Evolutionary conservation across 192 early-diverging fungal species (phyloP), one percentile per base, ranked within the genome.

Genomic region (Backusella mclennaniae): DNA sequence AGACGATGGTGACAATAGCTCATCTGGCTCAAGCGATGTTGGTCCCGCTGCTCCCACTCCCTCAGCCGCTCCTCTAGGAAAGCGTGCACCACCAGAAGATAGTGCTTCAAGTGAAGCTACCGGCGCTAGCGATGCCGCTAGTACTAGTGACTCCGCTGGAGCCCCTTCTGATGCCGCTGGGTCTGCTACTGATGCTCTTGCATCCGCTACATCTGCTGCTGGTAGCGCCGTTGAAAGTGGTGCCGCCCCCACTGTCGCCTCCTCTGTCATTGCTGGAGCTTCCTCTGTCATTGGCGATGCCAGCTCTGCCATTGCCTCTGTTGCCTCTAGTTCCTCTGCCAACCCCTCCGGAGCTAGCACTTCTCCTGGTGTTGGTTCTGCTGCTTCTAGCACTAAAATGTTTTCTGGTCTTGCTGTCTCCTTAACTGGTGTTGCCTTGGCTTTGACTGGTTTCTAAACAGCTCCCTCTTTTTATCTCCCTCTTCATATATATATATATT

Each of bases 371-470:
- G 69, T 23, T 7, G 12, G 3, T 11, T 71, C 76, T 41, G n/a
- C 68, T 26, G 68, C 36, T 21, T 29, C 67, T 35, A 53, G 23
- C 67, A 42, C 38, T 53, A 35, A 29, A 26, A n/a, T 67, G 31
- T 19, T 67, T 0, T 39, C 74, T 15, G 29, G 63, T 21, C n/a
- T 67, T 17, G 35, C 41, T 17, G 35, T 49, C 67, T 59, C 74
- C 42, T 33, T 41, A 17, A 41, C 42, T n/a, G 56, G 38, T 42
- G 63, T 14, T 67, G 41, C 31, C 17, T 67, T 38, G 42, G 63
- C 66, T 31, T 39, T 66, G 3, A 67, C 74, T 15, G 42, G 41
- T 72, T 59, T 59, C 56, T 59, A 59, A 59, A 59, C n/a, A 12
- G 14, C 21, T 8, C 12, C 56, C 56, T 0, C 12, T 26, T 59